These are phyloP conservation scores for Elsinoe necatrix DNA, from an alignment of 2,329 filamentous ascomycete genomes.

Conservation along the genomic window DNA sequence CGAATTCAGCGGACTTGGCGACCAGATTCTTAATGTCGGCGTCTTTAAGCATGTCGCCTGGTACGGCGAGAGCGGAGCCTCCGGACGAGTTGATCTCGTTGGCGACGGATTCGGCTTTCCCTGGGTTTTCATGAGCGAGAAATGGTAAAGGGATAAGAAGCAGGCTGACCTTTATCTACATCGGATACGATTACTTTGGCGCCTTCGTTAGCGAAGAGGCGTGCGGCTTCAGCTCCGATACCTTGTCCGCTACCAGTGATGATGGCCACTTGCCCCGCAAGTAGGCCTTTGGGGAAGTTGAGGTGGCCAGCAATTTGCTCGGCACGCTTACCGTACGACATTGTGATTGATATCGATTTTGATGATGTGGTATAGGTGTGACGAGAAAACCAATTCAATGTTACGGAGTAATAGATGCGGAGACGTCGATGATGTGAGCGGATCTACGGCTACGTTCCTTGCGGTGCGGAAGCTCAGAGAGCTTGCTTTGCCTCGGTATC, in stretches of 20 bases:
- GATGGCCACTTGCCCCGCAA: conserved; percentile 74
- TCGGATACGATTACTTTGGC: conserved; percentile 77
- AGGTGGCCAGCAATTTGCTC: conserved; percentile 69
- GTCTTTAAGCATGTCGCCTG: conserved; percentile 67
- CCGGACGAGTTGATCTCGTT: conserved; percentile 59
- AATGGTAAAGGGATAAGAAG: neutral
- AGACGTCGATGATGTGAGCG: neutral
- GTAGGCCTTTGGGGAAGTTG: conserved; percentile 71
- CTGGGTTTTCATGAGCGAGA: conserved; percentile 36
- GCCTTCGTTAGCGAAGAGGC: conserved; percentile 78
- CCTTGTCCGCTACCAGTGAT: conserved; percentile 81
- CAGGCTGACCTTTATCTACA: conserved; percentile 59
- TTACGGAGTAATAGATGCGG: neutral
- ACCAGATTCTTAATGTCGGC: conserved; percentile 66
- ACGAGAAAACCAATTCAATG: neutral
- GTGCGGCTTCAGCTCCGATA: conserved; percentile 76
- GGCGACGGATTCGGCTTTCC: conserved; percentile 60
- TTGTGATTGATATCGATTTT: neutral
- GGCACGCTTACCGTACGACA: conserved; percentile 33
- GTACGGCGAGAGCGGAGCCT: conserved; percentile 61
- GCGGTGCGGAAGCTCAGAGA: neutral
- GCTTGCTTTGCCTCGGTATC: neutral
- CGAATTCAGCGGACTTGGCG: conserved; percentile 67
- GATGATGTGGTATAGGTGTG: neutral
- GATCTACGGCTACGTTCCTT: neutral